Base-by-base conservation (phyloP, 176 grass and related monocot genomes). In the Avena atlantica region DNA sequence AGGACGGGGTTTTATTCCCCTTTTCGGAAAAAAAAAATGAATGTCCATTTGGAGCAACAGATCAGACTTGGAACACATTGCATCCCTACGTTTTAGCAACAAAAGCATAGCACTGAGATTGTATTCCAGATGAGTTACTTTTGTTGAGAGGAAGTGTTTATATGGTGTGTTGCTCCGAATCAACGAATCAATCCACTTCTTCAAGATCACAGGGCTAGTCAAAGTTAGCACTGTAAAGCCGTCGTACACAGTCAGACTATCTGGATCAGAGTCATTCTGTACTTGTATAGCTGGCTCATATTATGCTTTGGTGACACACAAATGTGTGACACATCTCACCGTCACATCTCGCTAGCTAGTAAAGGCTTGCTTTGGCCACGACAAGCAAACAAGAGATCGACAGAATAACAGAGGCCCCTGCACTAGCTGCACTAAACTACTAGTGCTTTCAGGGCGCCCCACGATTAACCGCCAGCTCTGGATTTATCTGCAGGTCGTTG, bases 401-500 rank as follows among this genome's bases (percentile, higher is more conserved):
- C 51, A 85, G 68, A 62, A 84, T 85, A 81, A 70, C 89, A 20
- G 50, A 16, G 2, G 70, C 69, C 12, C 11, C 2, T 44, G 86
- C 81, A 81, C 81, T 76, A 81, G 11, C 20, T 20, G 23, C 24
- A 58, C 36, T 76, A 87, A 88, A 88, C 59, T 9, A 91, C 45
- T 88, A 16, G 40, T 42, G 40, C 49, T 81, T 84, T 84, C 76
- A 84, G 85, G 66, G 14, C 19, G 11, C 48, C 48, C 75, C 89
- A 91, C 89, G 70, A 91, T 85, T 91, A 91, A 91, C 89, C 31
- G 89, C 42, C 70, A 50, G 21, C 23, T 20, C 47, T 72, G 77
- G 23, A 81, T 71, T 85, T 48, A 50, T 82, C 40, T 83, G 63
- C 44, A 2, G 19, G 14, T 87, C 80, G 85, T 88, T 91, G 86